Conservation (phyloP, 441 rosid genomes). For the Macaranga tanarius region DNA sequence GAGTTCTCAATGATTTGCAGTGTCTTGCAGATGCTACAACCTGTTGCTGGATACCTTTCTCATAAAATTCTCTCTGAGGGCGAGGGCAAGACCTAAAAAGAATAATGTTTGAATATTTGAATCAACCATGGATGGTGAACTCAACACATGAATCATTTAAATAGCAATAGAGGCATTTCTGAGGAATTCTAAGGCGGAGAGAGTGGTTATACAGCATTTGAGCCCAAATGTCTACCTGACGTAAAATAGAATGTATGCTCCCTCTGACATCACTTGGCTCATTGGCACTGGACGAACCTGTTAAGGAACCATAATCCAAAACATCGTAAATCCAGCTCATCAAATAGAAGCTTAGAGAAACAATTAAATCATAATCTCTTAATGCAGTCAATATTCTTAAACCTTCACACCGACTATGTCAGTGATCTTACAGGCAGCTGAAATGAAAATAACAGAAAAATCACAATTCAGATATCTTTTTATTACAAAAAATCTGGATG, state of each 20-base stretch:
- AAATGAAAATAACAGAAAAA: neutral
- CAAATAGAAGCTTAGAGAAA: neutral
- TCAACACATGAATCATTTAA: neutral
- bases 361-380: neutral
- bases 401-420: conserved; percentile 3
- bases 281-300: conserved; percentile 71
- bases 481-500: neutral
- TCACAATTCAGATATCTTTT: neutral
- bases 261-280: conserved; percentile 92
- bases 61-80: conserved; percentile 37
- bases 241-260: conserved; percentile 87
- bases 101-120: conserved; percentile 6
- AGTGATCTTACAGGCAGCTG: neutral
- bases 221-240: conserved; percentile 46
- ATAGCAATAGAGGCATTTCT: neutral
- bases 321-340: conserved; percentile 5
- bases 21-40: conserved; percentile 32
- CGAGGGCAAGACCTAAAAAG: conserved; percentile 66
- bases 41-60: conserved; percentile 38
- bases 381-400: neutral
- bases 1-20: conserved; percentile 29
- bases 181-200: neutral
- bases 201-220: neutral
- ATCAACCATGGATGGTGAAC: neutral
- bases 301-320: conserved; percentile 16